Conservation (phyloP, 2,329 filamentous ascomycete genomes). For the Juglanconis juglandina region DNA sequence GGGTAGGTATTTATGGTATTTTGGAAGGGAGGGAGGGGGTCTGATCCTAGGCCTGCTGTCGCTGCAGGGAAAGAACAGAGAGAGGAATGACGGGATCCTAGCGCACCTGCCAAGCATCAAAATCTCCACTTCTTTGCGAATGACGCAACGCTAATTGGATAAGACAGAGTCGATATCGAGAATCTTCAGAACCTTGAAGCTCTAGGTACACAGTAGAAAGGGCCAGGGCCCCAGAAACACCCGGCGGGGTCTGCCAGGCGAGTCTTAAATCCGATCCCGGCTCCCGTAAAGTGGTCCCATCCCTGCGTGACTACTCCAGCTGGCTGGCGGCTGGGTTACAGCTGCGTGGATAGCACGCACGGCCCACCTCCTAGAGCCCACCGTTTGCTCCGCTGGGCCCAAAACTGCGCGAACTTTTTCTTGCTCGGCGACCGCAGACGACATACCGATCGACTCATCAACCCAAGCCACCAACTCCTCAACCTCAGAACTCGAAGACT, state of each 20-base stretch:
- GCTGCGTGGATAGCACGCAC: too few species aligned
- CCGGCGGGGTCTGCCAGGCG: too few species aligned
- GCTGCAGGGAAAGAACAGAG: neutral
- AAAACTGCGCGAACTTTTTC: conserved; percentile 28
- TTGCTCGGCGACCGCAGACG: neutral
- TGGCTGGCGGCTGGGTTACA: too few species aligned
- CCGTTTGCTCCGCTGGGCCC: conserved; percentile 4
- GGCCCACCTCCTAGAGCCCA: too few species aligned
- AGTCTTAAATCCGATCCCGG: too few species aligned
- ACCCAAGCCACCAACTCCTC: conserved; percentile 14
- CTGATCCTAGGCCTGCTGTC: neutral
- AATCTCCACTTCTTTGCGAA: conserved; percentile 4
- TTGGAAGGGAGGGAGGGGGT: neutral
- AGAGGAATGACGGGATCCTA: conserved; percentile 11
- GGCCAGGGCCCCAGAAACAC: too few species aligned
- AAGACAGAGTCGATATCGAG: neutral
- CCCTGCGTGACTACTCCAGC: too few species aligned
- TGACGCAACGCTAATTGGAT: conserved; percentile 5
- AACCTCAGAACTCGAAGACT: conserved; percentile 82
- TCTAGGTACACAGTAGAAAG: neutral
- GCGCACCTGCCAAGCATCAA: conserved; percentile 3
- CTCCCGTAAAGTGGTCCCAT: too few species aligned
- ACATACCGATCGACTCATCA: conserved; percentile 27
- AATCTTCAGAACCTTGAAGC: neutral
- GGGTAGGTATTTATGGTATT: conserved; percentile 17